phyloP scores from a whole-genome alignment of 129 eudicot species.

The Lactuca sativa region DNA sequence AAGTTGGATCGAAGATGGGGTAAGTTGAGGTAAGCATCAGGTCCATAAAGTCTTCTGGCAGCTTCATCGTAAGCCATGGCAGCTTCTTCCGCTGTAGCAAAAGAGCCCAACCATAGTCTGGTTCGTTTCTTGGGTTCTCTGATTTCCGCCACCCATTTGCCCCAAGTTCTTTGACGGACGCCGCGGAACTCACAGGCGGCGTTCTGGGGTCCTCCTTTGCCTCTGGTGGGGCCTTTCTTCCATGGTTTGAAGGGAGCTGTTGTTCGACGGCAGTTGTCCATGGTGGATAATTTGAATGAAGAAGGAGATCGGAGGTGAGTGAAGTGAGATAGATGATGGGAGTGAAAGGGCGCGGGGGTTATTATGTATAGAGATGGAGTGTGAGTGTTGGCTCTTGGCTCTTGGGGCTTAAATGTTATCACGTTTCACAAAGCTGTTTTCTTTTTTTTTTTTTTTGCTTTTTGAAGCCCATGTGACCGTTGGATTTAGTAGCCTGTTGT shows the following conservation, averaged over 20 bases:
- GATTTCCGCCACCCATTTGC: slow-evolving; percentile 98
- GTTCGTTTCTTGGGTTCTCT: slow-evolving; percentile 89
- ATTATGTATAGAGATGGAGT: slow-evolving; percentile 50
- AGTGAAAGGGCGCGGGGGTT: slow-evolving; percentile 58
- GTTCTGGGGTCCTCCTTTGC: slow-evolving; percentile 96
- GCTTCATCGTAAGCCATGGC: slow-evolving; percentile 97
- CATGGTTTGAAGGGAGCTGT: slow-evolving; percentile 75
- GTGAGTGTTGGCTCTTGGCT: slow-evolving; percentile 11
- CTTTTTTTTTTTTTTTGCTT: slow-evolving; percentile 17
- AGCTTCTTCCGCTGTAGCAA: slow-evolving; percentile 90
- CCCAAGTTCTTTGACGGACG: slow-evolving; percentile 93
- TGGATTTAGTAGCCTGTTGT: slow-evolving; percentile 31
- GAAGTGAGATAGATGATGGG: slow-evolving; percentile 26
- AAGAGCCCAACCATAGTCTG: slow-evolving; percentile 88
- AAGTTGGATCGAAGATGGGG: slow-evolving; percentile 78
- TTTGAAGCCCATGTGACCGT: slow-evolving; percentile 80
- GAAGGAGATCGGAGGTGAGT: slow-evolving; percentile 23
- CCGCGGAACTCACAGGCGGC: slow-evolving; percentile 87
- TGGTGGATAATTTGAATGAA: slow-evolving; percentile 19
- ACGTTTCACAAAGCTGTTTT: slow-evolving; percentile 52
- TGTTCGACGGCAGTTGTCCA: slow-evolving; percentile 63
- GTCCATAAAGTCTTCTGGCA: slow-evolving; percentile 83
- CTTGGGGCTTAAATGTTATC: slow-evolving; percentile 63
- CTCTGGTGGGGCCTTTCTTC: slow-evolving; percentile 96
- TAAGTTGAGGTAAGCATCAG: slow-evolving; percentile 87